A percentile compares a stretch with the other conserved stretches of the same genome.
These are phyloP conservation scores for Cephalotrichum gorgonifer DNA, from an alignment of 2,329 filamentous ascomycete genomes.

Conservation along the genomic window DNA sequence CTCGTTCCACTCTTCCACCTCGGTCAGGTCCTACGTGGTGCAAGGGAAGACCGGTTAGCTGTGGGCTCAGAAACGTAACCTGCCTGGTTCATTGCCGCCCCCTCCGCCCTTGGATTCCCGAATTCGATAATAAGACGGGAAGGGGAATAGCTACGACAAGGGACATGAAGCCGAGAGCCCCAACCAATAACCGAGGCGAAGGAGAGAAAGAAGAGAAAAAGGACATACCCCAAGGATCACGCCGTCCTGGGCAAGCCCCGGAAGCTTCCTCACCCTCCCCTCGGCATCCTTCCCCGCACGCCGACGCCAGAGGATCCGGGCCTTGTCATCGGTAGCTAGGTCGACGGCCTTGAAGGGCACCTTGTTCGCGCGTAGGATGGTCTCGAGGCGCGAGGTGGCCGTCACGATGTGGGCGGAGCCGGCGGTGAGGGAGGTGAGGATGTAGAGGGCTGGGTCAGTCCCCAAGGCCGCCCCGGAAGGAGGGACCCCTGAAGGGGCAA, in stretches of 20 bases:
- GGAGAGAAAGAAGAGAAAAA: too few relatives aligned
- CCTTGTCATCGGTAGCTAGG: slow-evolving; percentile 79
- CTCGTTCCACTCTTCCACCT: slow-evolving; percentile 99
- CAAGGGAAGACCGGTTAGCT: neutral
- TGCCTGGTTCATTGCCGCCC: neutral
- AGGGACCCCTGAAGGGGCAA: too few relatives aligned
- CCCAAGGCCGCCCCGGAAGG: slow-evolving; percentile 30
- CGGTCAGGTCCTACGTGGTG: slow-evolving; percentile 65
- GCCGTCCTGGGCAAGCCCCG: slow-evolving; percentile 79
- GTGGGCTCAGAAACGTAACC: neutral
- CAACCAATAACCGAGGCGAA: neutral
- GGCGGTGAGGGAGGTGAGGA: slow-evolving; percentile 92
- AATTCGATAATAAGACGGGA: too few relatives aligned
- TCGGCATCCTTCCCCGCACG: slow-evolving; percentile 62
- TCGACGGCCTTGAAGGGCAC: slow-evolving; percentile 91
- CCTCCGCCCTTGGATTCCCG: neutral
- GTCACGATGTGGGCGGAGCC: slow-evolving; percentile 95
- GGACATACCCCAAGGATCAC: slow-evolving; percentile 70
- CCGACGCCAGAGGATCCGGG: slow-evolving; percentile 79
- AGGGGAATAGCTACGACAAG: too few relatives aligned
- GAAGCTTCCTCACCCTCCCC: slow-evolving; percentile 64
- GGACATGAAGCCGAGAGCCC: neutral
- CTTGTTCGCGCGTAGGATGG: slow-evolving; percentile 88
- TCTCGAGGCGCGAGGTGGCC: slow-evolving; percentile 89
- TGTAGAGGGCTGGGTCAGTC: slow-evolving; percentile 68